Evolutionary conservation across 129 eudicot species (phyloP).

Genomic region (Scalesia atractyloides): DNA sequence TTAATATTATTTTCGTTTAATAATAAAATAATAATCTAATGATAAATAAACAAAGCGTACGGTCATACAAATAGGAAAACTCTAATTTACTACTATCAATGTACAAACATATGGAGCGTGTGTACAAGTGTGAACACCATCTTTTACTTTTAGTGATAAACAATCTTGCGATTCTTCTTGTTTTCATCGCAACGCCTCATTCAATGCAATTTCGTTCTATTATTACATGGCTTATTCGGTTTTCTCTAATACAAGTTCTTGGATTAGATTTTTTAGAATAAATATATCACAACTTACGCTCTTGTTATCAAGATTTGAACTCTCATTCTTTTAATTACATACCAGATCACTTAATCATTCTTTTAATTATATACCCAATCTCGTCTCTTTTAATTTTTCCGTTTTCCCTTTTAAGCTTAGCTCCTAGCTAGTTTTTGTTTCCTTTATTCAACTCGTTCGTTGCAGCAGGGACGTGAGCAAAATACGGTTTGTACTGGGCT

Average conservation of each 20-base stretch:
- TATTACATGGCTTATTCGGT: neutral
- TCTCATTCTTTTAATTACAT: too few relatives aligned
- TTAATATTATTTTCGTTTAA: neutral
- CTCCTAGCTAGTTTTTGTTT: too few relatives aligned
- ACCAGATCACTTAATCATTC: too few relatives aligned
- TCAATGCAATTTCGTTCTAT: neutral
- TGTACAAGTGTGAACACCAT: slow-evolving; percentile 34
- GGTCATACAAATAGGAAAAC: neutral
- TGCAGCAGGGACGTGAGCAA: too few relatives aligned
- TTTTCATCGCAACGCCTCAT: slow-evolving; percentile 2
- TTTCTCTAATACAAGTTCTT: neutral
- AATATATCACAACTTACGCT: too few relatives aligned
- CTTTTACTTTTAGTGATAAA: slow-evolving; percentile 16
- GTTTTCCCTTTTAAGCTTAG: too few relatives aligned
- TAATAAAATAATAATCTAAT: neutral
- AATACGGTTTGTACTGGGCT: too few relatives aligned
- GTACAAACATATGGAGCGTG: slow-evolving; percentile 28
- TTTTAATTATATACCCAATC: too few relatives aligned
- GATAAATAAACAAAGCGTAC: neutral
- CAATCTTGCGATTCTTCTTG: slow-evolving; percentile 13
- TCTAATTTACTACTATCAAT: slow-evolving; percentile 2
- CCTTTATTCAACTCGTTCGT: too few relatives aligned
- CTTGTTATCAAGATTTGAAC: too few relatives aligned
- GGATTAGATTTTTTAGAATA: too few relatives aligned
- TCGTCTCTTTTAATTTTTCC: too few relatives aligned